Evolutionary conservation across 1,284 basidiomycete species (phyloP).

Genomic region (Ustilago esculenta): DNA sequence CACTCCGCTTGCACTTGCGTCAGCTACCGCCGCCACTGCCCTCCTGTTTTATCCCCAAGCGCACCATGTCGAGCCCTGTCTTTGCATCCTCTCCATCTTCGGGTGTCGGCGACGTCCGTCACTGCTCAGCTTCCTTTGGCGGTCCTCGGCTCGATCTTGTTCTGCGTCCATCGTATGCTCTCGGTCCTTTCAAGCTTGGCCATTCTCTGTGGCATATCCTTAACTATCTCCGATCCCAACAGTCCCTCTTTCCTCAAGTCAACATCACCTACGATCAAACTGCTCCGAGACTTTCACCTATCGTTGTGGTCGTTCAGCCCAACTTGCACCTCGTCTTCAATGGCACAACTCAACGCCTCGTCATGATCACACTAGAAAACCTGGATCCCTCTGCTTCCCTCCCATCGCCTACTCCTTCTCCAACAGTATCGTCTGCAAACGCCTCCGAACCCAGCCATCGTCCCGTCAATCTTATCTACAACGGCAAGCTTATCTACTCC

Average conservation of each 20-base stretch:
- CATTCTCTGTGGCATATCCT: constrained; percentile 53
- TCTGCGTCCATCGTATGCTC: constrained; percentile 30
- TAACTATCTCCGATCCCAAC: constrained; percentile 49
- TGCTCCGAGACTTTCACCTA: constrained; percentile 29
- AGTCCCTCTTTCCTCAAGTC: constrained; percentile 46
- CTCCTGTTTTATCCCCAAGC: too few relatives aligned
- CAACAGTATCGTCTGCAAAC: not conserved
- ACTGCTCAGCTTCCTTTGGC: constrained; percentile 24
- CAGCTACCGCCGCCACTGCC: too few relatives aligned
- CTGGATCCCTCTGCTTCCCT: constrained; percentile 3
- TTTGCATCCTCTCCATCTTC: constrained; percentile 17
- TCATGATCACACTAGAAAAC: constrained; percentile 46
- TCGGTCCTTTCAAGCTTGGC: constrained; percentile 50
- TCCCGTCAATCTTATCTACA: constrained; percentile 41
- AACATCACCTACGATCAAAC: constrained; percentile 37
- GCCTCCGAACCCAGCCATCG: constrained; percentile 27
- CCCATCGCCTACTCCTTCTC: not conserved
- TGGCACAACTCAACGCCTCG: constrained; percentile 32
- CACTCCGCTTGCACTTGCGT: too few relatives aligned
- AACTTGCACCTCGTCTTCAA: constrained; percentile 44
- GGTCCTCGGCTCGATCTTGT: constrained; percentile 35
- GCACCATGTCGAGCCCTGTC: constrained; percentile 44
- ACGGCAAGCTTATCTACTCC: constrained; percentile 37
- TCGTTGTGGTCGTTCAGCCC: constrained; percentile 39
- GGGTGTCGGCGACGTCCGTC: constrained; percentile 5